Evolutionary conservation across 139 green algal species (phyloP).

Genomic region (Chlamydomonas eustigma): DNA sequence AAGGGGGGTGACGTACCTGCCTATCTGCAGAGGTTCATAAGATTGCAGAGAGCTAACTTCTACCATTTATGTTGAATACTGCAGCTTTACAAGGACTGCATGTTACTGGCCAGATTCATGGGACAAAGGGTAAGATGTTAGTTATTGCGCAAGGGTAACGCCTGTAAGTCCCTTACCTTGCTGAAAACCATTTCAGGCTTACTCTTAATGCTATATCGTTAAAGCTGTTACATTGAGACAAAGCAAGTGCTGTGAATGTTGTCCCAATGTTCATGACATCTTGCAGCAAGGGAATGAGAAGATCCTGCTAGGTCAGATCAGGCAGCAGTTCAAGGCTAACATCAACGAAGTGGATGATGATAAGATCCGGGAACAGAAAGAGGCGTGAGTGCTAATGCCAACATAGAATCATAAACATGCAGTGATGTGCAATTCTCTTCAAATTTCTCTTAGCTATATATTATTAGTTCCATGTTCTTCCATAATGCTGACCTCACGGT

Average conservation of each 20-base stretch:
- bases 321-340: constrained; percentile 31
- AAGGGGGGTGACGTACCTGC: too few relatives aligned
- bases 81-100: constrained; percentile 56
- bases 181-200: too few relatives aligned
- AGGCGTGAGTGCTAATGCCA: constrained; percentile 19
- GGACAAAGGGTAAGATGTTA: constrained; percentile 37
- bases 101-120: constrained; percentile 45
- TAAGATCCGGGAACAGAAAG: constrained; percentile 51
- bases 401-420: background rate
- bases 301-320: constrained; percentile 22
- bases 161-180: too few relatives aligned
- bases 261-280: too few relatives aligned
- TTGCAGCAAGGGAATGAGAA: constrained; percentile 52
- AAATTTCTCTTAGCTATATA: background rate
- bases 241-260: too few relatives aligned
- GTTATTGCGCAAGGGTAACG: too few relatives aligned
- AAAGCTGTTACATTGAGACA: too few relatives aligned
- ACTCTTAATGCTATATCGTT: too few relatives aligned
- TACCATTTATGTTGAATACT: too few relatives aligned
- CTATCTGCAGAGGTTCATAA: too few relatives aligned
- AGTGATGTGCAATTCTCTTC: background rate
- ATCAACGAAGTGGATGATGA: constrained; percentile 47
- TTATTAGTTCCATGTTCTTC: background rate
- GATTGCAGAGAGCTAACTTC: too few relatives aligned
- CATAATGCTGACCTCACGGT: background rate